phyloP scores from a whole-genome alignment of 768 basidiomycete species.

The Lactarius quietus region DNA sequence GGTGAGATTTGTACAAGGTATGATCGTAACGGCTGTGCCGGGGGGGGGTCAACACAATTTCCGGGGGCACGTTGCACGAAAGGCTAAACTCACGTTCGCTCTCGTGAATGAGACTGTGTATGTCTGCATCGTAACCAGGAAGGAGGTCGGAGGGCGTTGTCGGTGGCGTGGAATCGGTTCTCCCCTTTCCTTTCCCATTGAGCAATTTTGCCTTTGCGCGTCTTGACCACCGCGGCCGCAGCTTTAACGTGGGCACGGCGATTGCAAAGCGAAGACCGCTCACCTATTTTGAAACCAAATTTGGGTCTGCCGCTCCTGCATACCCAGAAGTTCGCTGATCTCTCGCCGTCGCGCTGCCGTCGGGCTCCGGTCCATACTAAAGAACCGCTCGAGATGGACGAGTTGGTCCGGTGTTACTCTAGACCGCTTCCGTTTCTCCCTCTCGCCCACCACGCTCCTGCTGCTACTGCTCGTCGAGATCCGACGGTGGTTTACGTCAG shows the following conservation, averaged over 20 bases:
- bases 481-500: slow-evolving; percentile 19
- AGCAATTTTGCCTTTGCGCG: slow-evolving; percentile 80
- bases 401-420: slow-evolving; percentile 80
- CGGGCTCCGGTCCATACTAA: slow-evolving; percentile 65
- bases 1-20: slow-evolving; percentile 70
- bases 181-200: slow-evolving; percentile 51
- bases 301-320: slow-evolving; percentile 85
- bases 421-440: slow-evolving; percentile 68
- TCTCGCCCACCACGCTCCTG: slow-evolving; percentile 29
- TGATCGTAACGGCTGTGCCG: slow-evolving; percentile 60
- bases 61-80: background rate
- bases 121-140: slow-evolving; percentile 52
- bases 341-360: slow-evolving; percentile 67
- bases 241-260: background rate
- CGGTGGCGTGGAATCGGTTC: slow-evolving; percentile 39
- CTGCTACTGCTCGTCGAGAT: slow-evolving; percentile 25
- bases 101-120: slow-evolving; percentile 68
- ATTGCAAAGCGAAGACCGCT: slow-evolving; percentile 25
- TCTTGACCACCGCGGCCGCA: slow-evolving; percentile 35
- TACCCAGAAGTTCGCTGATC: slow-evolving; percentile 68
- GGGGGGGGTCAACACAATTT: background rate
- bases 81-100: slow-evolving; percentile 57
- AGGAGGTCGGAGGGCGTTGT: slow-evolving; percentile 51
- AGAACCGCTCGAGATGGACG: slow-evolving; percentile 68
- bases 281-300: slow-evolving; percentile 90